Evolutionary conservation across 2,329 filamentous ascomycete genomes (phyloP).

Genomic region (Aspergillus ibericus): DNA sequence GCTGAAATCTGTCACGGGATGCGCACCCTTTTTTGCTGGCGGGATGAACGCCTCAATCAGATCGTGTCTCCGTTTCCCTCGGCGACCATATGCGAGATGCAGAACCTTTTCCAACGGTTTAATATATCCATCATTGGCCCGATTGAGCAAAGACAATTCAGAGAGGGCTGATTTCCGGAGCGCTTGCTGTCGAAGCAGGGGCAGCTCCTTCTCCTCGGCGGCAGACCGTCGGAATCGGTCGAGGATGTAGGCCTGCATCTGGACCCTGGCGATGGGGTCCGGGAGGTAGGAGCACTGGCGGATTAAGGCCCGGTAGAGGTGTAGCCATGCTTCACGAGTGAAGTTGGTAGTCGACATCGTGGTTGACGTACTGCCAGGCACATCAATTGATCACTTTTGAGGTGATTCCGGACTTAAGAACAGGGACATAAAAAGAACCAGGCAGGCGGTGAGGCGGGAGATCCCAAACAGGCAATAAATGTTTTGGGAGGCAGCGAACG

Average conservation of each 20-base stretch:
- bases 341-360: constrained; percentile 19
- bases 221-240: constrained; percentile 50
- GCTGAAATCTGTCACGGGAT: not conserved
- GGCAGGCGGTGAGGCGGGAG: constrained; percentile 3
- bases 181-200: constrained; percentile 18
- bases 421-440: no score
- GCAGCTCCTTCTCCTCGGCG: constrained; percentile 23
- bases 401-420: no score
- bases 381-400: no score
- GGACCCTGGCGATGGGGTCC: constrained; percentile 54
- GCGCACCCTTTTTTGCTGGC: constrained; percentile 25
- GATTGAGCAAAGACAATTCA: constrained; percentile 46
- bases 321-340: constrained; percentile 35
- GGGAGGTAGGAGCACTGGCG: constrained; percentile 63
- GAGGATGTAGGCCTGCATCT: constrained; percentile 51
- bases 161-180: constrained; percentile 32
- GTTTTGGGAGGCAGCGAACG: constrained; percentile 16
- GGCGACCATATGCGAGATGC: constrained; percentile 57
- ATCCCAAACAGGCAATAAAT: constrained; percentile 21
- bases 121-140: constrained; percentile 59
- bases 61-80: constrained; percentile 52
- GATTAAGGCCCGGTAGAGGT: constrained; percentile 57
- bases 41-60: constrained; percentile 43
- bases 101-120: constrained; percentile 54
- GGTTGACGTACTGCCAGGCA: not conserved